Evolutionary conservation across 371 early-diverging fungal genomes (phyloP), one percentile per base, ranked within the genome.

Genomic region (Mucor sp.): DNA sequence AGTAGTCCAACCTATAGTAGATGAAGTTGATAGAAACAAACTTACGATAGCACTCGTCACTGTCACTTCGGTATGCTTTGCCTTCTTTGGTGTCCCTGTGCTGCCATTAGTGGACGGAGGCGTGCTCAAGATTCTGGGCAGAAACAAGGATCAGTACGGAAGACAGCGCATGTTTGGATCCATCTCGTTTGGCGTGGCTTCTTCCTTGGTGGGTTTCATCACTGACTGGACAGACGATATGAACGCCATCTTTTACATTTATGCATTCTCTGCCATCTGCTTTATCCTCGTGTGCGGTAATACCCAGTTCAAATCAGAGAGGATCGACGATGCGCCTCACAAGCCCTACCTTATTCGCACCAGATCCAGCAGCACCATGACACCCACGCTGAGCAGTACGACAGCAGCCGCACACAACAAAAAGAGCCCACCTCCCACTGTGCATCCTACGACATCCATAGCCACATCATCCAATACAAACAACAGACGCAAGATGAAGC

Each of bases 101-200:
- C 71, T 75, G 6, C 84, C 84, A 25, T 65, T 84, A 11, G 84
- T 84, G 37, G 84, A 84, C 64, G 84, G 84, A 32, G 84, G 84
- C 6, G 84, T 84, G 0, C 63, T 84, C 12, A 84, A 81, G 47
- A 84, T 84, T 27, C 55, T 84, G 17, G 84, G 84, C 1, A 71
- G 77, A 48, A 78, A 80, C 32, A 84, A 84, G 63, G 80, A 84
- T 48, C 82, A 80, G 30, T 84, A 84, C 59, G 84, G 84, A 21
- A 71, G 82, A 19, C 84, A 84, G 60, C 78, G 84, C 28, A 84
- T 84, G 84, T 84, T 74, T 74, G 84, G 84, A 14, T 84, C 84
- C 8, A 81, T 84, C 37, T 73, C 84, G 9, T 81, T 80, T 61
- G 84, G 84, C 55, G 73, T 84, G 7, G 82, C 84, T 1, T 81